These are phyloP conservation scores for Skeletonema menzelii DNA, from an alignment of 108 stramenopile species.

Conservation along the genomic window DNA sequence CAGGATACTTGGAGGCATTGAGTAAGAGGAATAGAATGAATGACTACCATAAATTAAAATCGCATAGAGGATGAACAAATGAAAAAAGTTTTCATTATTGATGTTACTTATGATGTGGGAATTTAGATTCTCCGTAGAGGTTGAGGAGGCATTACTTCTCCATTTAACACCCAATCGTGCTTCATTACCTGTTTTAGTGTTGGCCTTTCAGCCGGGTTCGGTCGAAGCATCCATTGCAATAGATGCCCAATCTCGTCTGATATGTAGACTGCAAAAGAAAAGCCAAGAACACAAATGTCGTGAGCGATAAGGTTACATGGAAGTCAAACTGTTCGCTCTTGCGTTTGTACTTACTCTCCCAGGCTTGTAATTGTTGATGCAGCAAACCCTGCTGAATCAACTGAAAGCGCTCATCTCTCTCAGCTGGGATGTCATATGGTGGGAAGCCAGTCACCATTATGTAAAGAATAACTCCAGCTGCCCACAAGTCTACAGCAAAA, in stretches of 20 bases:
- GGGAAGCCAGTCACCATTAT: slow-evolving; percentile 95
- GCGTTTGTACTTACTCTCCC: slow-evolving; percentile 55
- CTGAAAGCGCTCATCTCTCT: slow-evolving; percentile 78
- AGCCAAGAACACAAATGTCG: background rate
- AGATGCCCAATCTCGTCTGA: slow-evolving; percentile 48
- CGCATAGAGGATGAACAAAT: background rate
- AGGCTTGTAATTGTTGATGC: slow-evolving; percentile 71
- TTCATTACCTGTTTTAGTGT: slow-evolving; percentile 54
- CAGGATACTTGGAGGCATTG: slow-evolving; percentile 9
- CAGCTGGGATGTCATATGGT: slow-evolving; percentile 81
- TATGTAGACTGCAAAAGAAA: slow-evolving; percentile 20
- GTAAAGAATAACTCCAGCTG: slow-evolving; percentile 93
- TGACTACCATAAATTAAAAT: slow-evolving; percentile 6
- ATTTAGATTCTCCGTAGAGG: background rate
- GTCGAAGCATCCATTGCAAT: slow-evolving; percentile 57
- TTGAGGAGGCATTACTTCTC: slow-evolving; percentile 29
- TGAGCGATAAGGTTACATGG: background rate
- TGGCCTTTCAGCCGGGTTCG: slow-evolving; percentile 50
- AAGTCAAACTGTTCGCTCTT: background rate
- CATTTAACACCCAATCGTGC: slow-evolving; percentile 57
- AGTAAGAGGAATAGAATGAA: slow-evolving; percentile 31
- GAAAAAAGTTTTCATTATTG: background rate
- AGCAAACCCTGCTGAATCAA: slow-evolving; percentile 68
- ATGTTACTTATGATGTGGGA: background rate
- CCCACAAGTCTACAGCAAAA: slow-evolving; percentile 95